These are phyloP conservation scores for Phycomyces blakesleeanus DNA, from an alignment of 192 early-diverging fungal species.

Conservation along the genomic window DNA sequence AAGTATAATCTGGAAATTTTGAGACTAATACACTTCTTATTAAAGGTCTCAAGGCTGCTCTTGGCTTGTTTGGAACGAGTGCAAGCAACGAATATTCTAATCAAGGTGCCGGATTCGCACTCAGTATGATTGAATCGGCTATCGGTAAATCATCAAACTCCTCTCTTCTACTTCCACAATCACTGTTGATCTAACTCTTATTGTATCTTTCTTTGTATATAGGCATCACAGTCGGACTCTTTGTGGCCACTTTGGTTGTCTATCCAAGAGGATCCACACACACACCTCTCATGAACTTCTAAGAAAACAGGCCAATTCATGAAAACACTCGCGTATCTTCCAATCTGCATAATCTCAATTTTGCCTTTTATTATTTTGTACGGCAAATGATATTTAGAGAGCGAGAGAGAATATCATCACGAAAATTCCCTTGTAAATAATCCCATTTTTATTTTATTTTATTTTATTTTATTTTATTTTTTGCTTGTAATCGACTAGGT, in stretches of 20 bases:
- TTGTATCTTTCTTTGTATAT: no score
- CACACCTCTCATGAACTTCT: constrained; percentile 46
- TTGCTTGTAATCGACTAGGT: no score
- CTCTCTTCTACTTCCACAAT: background rate
- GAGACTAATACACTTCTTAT: background rate
- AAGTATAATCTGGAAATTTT: background rate
- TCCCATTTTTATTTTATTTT: no score
- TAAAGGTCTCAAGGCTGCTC: constrained; percentile 31
- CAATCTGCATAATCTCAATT: no score
- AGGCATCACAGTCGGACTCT: constrained; percentile 65
- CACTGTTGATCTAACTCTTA: no score
- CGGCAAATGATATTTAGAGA: no score
- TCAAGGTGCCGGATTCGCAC: constrained; percentile 44
- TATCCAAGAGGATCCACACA: constrained; percentile 47
- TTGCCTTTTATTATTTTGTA: no score
- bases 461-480: no score
- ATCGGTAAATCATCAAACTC: constrained; percentile 17
- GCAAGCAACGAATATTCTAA: constrained; percentile 15
- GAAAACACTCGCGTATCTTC: no score
- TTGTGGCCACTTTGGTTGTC: constrained; percentile 63
- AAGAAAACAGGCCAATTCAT: background rate
- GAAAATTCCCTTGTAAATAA: no score
- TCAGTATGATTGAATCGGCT: constrained; percentile 44
- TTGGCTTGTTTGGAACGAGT: constrained; percentile 21
- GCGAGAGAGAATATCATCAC: no score